Evolutionary conservation across 2,329 filamentous ascomycete species (phyloP), one percentile per base, ranked within the genome.

Genomic region (Fusarium sp.): DNA sequence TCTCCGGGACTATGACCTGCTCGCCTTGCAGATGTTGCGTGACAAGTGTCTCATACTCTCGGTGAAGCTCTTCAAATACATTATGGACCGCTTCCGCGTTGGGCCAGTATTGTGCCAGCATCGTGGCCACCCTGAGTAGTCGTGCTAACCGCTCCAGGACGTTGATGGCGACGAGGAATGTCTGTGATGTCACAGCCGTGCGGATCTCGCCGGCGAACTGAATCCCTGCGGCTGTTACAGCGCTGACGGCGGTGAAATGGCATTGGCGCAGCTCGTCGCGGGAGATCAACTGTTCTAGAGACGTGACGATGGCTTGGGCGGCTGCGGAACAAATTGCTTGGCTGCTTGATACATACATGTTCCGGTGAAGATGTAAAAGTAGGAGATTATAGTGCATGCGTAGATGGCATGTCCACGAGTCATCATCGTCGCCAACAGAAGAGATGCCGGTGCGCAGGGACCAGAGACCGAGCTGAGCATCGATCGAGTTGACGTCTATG

Each of bases 341-440:
- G 5, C 73, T 74, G 16, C 70, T 72, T 1, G 64, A 40, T 1
- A 67, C 72, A 0, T 56, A 53, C 0, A 73, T 40, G 8, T 75
- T 75, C 0, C 73, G 67, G 2, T 75, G 73, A 3, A 75, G 67
- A n/a, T 75, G 73, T 0, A 75, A 27, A 0, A 75, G 51, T 0
- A 75, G 56, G 2, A 75, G 61, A 6, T 75, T 75, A 16, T 75
- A 75, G 36, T 75, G 73, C 73, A 75, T 75, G 0, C 73, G 30
- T 2, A 75, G 58, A 51, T 75, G 73, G 6, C 71, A 74, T 0
- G 69, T 71, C 66, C 66, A 66, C 1, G 73, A 54, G 1, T 71
- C 71, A 0, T 72, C 71, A 1, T 72, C 63, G 11, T 75, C 73
- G 0, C 71, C 68, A 7, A 72, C 70, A 0, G 73, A 75, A 3